Base-by-base conservation (phyloP, 352 stramenopile genomes). In the Phytophthora sp. region DNA sequence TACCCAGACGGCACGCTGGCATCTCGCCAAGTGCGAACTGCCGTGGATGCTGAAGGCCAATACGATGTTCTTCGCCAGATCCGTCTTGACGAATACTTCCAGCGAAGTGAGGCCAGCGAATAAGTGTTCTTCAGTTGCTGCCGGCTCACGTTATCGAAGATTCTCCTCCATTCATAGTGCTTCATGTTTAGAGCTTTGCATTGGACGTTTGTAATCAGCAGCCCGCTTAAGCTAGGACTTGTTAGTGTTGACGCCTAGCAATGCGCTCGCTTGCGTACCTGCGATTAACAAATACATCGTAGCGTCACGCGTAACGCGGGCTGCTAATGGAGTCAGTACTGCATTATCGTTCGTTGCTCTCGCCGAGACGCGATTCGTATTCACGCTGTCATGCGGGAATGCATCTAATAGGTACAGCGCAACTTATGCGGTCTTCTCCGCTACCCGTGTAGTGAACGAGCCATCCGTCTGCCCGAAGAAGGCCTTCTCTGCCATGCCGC, bases 401-500 rank as follows among this genome's bases (percentile, higher is more conserved):
- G 10, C 10, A 39, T 18, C 32, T 20, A 39, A 18, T n/a, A 32
- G 18, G 21, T 3, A 41, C 37, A 46, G 34, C 30, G 52, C 27
- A 46, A 13, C 18, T 69, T 62, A 63, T 57, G 56, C 53, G 38
- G 45, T 75, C 41, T 58, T 66, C 12, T 76, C 49, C 3, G 72
- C 65, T 57, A 69, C 67, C 12, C 84, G 79, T 38, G 75, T 89
- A 27, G 84, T 95, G 60, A 96, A 76, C 15, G 85, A 88, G 46
- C 89, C 89, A 45, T 97, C 86, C 32, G 81, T 76, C 60, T 96
- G 79, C 42, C 88, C 89, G 50, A 97, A 97, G 64, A 85, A 96
- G 35, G 84, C 89, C 70, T 96, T 96, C 48, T 80, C 72, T 31
- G 83, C 89, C 86, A 97, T 96, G n/a, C 79, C 76, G 46, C 81